Conservation (phyloP, 2,329 filamentous ascomycete species). For the Monosporascus sp. region DNA sequence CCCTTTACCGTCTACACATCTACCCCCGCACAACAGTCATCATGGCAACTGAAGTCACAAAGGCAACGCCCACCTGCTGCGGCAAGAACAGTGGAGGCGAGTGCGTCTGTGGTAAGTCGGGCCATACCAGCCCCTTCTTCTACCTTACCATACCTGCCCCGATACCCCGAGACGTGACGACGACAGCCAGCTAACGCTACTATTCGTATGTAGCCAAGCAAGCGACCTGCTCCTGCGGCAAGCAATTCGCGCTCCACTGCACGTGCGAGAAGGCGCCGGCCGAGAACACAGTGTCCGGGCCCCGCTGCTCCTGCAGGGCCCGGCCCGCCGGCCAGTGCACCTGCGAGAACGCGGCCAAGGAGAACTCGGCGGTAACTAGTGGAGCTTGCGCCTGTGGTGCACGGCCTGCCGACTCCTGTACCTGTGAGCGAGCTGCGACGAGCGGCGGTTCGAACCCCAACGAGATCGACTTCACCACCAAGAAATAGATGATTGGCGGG, state of each 20-base stretch:
- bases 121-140: background rate
- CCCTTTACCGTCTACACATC: background rate
- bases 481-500: constrained; percentile 33
- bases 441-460: constrained; percentile 53
- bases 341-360: constrained; percentile 64
- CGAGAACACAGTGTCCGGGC: constrained; percentile 70
- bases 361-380: constrained; percentile 60
- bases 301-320: constrained; percentile 78
- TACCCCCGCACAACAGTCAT: constrained; percentile 9
- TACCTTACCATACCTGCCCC: background rate
- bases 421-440: constrained; percentile 70
- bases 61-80: constrained; percentile 48
- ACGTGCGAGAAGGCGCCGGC: constrained; percentile 68
- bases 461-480: constrained; percentile 86
- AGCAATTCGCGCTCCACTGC: constrained; percentile 82
- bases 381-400: constrained; percentile 71
- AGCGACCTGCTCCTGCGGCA: constrained; percentile 81
- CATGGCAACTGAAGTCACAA: constrained; percentile 27
- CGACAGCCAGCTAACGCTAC: constrained; percentile 1
- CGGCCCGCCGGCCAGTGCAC: constrained; percentile 77
- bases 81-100: constrained; percentile 42
- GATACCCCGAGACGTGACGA: background rate
- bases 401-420: constrained; percentile 67
- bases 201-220: constrained; percentile 44
- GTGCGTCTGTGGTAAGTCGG: constrained; percentile 52